phyloP scores from a whole-genome alignment of 1,284 basidiomycete genomes.

The Filobasidium uniguttulatum region DNA sequence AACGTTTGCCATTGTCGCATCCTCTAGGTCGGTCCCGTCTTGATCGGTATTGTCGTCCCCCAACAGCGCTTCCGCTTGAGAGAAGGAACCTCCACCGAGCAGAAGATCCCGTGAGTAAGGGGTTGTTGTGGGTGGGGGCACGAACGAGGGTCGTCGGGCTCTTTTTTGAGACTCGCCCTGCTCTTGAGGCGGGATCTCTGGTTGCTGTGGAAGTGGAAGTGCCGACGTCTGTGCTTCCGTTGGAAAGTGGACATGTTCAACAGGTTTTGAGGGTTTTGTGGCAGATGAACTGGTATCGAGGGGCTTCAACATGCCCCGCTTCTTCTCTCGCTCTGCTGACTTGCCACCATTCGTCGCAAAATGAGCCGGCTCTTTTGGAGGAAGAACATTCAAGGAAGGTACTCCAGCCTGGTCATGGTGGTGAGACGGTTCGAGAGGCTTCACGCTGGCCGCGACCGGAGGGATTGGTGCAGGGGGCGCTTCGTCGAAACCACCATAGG shows the following conservation, averaged over 20 bases:
- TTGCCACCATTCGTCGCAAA: too few species aligned
- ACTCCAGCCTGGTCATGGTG: too few species aligned
- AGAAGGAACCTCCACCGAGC: conserved; percentile 35
- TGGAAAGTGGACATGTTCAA: too few species aligned
- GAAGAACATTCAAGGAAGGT: too few species aligned
- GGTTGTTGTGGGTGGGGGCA: conserved; percentile 31
- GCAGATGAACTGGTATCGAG: conserved; percentile 13
- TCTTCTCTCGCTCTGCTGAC: too few species aligned
- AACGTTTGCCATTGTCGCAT: conserved; percentile 72
- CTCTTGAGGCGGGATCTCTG: background rate
- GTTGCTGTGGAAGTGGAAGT: background rate
- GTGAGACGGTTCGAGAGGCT: too few species aligned
- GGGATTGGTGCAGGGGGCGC: too few species aligned
- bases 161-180: conserved; percentile 6
- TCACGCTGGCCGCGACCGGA: too few species aligned
- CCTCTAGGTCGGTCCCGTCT: conserved; percentile 55
- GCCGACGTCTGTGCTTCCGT: too few species aligned
- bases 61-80: conserved; percentile 23
- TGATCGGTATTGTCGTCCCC: conserved; percentile 31
- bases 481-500: background rate
- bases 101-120: conserved; percentile 49
- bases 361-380: too few species aligned
- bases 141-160: conserved; percentile 30
- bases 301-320: conserved; percentile 9
- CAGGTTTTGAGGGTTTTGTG: too few species aligned